These are phyloP conservation scores for Begonia peltatifolia DNA, from an alignment of 306 rosid genomes.

Conservation along the genomic window DNA sequence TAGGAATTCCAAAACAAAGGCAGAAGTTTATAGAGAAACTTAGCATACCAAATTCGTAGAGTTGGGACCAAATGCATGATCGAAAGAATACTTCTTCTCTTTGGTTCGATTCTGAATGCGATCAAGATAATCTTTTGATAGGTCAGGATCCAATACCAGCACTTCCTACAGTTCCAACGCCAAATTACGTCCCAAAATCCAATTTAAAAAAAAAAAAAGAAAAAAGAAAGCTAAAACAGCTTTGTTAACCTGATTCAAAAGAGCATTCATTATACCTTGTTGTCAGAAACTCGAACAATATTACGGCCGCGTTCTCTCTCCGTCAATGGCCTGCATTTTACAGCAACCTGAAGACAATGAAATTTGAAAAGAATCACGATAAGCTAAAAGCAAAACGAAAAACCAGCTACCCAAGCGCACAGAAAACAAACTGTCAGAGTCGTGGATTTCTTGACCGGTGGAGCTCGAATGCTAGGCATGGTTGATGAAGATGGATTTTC, in stretches of 20 bases:
- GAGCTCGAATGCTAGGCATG: conserved; percentile 53
- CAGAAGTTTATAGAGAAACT: neutral
- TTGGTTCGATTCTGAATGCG: conserved; percentile 50
- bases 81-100: conserved; percentile 42
- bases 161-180: conserved; percentile 27
- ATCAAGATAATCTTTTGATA: conserved; percentile 40
- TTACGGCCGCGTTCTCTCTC: conserved; percentile 39
- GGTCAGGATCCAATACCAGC: conserved; percentile 43
- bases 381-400: neutral
- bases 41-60: conserved; percentile 28
- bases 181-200: neutral
- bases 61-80: conserved; percentile 40
- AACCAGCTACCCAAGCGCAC: neutral
- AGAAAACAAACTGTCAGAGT: conserved; percentile 37
- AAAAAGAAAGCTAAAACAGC: neutral
- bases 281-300: conserved; percentile 39
- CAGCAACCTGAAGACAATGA: conserved; percentile 32
- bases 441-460: conserved; percentile 38
- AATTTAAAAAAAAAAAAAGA: neutral
- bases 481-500: conserved; percentile 24
- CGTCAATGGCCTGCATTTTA: conserved; percentile 38
- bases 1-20: neutral
- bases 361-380: conserved; percentile 1
- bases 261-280: conserved; percentile 17
- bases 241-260: neutral